These are phyloP conservation scores for Dothistroma septosporum DNA, from an alignment of 2,329 filamentous ascomycete species.

Conservation along the genomic window DNA sequence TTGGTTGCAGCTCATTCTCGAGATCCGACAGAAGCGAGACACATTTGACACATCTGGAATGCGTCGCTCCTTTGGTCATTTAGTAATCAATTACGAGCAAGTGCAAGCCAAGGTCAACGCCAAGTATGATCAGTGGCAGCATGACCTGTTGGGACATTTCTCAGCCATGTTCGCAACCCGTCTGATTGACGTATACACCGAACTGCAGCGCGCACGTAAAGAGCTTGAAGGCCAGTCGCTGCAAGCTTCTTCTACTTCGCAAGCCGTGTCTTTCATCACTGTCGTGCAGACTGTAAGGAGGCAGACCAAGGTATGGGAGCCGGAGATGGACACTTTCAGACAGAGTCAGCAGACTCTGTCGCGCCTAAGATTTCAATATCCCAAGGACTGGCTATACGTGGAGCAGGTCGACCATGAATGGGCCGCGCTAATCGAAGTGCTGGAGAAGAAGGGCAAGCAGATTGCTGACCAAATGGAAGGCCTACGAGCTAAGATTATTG, in stretches of 20 bases:
- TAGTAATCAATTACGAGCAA: constrained; percentile 96
- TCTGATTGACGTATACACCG: constrained; percentile 87
- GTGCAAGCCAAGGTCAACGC: constrained; percentile 98
- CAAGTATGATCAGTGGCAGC: constrained; percentile 99
- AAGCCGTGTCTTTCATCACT: constrained; percentile 97
- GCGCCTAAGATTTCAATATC: constrained; percentile 89
- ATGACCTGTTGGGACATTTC: constrained; percentile 93
- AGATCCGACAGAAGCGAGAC: constrained; percentile 89
- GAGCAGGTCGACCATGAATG: constrained; percentile 96
- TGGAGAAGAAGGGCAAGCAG: constrained; percentile 88
- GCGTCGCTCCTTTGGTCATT: constrained; percentile 85
- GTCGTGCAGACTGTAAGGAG: constrained; percentile 94
- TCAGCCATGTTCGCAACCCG: constrained; percentile 80
- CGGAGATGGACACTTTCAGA: constrained; percentile 91
- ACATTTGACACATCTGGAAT: constrained; percentile 98
- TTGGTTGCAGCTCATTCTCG: constrained; percentile 94
- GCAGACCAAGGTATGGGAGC: constrained; percentile 89
- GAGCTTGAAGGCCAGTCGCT: constrained; percentile 89
- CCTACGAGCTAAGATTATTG: constrained; percentile 86
- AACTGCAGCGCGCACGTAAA: constrained; percentile 83
- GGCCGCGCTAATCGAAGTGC: constrained; percentile 86
- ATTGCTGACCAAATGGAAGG: constrained; percentile 96
- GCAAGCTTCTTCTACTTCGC: constrained; percentile 90
- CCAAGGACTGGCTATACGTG: constrained; percentile 88
- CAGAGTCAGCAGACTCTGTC: constrained; percentile 90